Percentiles rank a stretch among this genome's conserved stretches.
phyloP scores from a whole-genome alignment of 176 grass and related monocot genomes.

The Musa itinerans region DNA sequence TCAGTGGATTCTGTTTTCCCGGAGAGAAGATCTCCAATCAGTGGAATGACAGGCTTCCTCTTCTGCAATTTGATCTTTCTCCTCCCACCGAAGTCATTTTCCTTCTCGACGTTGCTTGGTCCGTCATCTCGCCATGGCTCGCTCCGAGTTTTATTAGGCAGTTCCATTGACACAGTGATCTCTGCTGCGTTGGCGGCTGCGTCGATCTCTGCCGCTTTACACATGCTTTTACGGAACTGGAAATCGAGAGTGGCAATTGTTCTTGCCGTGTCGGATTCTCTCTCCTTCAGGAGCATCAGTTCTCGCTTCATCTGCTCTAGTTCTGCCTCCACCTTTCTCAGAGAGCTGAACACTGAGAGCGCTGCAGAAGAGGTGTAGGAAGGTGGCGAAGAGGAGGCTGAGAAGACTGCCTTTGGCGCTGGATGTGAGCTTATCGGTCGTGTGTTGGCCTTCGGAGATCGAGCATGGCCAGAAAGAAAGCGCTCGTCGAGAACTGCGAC shows the following conservation, averaged over 20 bases:
- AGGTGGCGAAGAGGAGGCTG: constrained; percentile 40
- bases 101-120: constrained; percentile 45
- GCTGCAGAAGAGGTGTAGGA: constrained; percentile 37
- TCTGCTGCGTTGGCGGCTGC: constrained; percentile 26
- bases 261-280: constrained; percentile 55
- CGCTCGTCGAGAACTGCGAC: constrained; percentile 66
- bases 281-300: constrained; percentile 52
- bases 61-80: constrained; percentile 47
- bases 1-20: constrained; percentile 33
- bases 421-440: background rate
- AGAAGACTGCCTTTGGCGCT: constrained; percentile 16
- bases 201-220: constrained; percentile 58
- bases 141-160: constrained; percentile 15
- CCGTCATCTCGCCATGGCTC: constrained; percentile 36
- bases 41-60: constrained; percentile 70
- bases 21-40: constrained; percentile 50
- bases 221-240: constrained; percentile 50
- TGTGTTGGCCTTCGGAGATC: constrained; percentile 19
- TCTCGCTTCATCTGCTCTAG: constrained; percentile 54
- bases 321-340: constrained; percentile 58
- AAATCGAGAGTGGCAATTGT: constrained; percentile 53
- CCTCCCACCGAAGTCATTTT: constrained; percentile 35
- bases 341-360: constrained; percentile 23
- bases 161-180: constrained; percentile 24
- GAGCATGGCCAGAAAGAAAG: constrained; percentile 26